Base-by-base conservation (phyloP, 139 green algal species). In the Choricystis sp. region DNA sequence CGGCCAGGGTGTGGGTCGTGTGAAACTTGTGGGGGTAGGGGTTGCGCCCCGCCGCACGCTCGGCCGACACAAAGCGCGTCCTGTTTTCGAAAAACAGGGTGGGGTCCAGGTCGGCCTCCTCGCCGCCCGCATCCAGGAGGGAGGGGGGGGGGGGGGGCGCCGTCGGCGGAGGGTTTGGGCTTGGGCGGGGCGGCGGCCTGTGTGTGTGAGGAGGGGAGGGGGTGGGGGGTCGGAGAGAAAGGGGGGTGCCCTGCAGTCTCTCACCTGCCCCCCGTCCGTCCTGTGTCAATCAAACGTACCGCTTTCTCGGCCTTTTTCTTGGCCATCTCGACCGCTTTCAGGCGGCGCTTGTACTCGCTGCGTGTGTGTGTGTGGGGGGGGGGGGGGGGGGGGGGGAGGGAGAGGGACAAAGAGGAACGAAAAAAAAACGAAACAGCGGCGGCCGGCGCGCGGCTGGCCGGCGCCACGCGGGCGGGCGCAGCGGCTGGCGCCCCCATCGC, bases 21-120 rank as follows among this genome's bases (percentile, higher is more conserved):
- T 91, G 56, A 64, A 96, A 97, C 85, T 99, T 99, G 85, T 99
- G 94, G 0, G 94, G 94, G 77, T 99, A 99, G 1, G 91, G 89
- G 78, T 97, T 95, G 56, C 79, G 66, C 27, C 90, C 90, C 22
- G 71, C 73, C 5, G 74, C 82, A 78, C 94, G 95, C 49, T 78
- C 81, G 24, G 69, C 77, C 24, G 75, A 64, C 5, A 98, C 61
- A 3, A 62, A 52, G 55, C 84, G 83, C 24, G 91, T 70, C 24
- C 90, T 69, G 74, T 26, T 48, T 40, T 95, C 85, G 71, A 80
- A 89, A 75, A 97, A 98, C 66, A 84, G 77, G 56, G 81, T 90
- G 40, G 91, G 88, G 70, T 94, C 84, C 59, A 86, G 57, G 52
- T 86, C 68, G 14, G 64, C 71, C 61, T 90, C 83, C 57, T 90